A percentile compares a stretch with the other conserved stretches of the same genome.
phyloP scores from a whole-genome alignment of 345 rosid genomes.

The Gossypioides kirkii region DNA sequence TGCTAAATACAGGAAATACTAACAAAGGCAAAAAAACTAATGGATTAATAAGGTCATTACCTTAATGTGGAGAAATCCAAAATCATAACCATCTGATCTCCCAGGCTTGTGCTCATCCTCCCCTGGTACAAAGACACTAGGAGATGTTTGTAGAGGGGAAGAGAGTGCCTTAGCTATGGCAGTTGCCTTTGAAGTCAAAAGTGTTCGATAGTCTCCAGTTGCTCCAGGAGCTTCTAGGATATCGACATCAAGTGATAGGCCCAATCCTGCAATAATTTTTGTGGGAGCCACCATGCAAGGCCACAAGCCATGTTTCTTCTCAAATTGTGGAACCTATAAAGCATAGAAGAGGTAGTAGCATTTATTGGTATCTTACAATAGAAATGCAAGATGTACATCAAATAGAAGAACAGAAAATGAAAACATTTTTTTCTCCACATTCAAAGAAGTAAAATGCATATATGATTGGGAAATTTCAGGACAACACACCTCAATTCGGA shows the following conservation, averaged over 20 bases:
- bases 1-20: too few species aligned
- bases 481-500: constrained; percentile 76
- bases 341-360: background rate
- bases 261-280: constrained; percentile 91
- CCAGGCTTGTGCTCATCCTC: constrained; percentile 74
- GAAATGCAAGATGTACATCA: background rate
- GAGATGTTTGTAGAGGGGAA: constrained; percentile 51
- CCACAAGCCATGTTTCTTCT: constrained; percentile 70
- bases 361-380: background rate
- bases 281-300: constrained; percentile 99
- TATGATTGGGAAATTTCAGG: background rate
- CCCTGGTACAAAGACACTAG: constrained; percentile 78
- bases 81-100: constrained; percentile 69
- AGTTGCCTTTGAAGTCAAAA: constrained; percentile 72
- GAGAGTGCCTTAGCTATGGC: constrained; percentile 83
- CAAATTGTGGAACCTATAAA: constrained; percentile 68
- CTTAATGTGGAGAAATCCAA: constrained; percentile 94
- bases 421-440: background rate
- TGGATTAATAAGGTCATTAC: constrained; percentile 25
- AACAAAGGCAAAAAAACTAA: background rate
- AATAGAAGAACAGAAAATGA: background rate
- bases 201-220: constrained; percentile 89
- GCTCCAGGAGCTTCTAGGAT: constrained; percentile 93
- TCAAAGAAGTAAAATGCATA: background rate
- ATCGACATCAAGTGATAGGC: constrained; percentile 86